A percentile compares a stretch with the other conserved stretches of the same genome.
Conservation (phyloP, 2,329 filamentous ascomycete species). For the Exophiala lecanii-corni region DNA sequence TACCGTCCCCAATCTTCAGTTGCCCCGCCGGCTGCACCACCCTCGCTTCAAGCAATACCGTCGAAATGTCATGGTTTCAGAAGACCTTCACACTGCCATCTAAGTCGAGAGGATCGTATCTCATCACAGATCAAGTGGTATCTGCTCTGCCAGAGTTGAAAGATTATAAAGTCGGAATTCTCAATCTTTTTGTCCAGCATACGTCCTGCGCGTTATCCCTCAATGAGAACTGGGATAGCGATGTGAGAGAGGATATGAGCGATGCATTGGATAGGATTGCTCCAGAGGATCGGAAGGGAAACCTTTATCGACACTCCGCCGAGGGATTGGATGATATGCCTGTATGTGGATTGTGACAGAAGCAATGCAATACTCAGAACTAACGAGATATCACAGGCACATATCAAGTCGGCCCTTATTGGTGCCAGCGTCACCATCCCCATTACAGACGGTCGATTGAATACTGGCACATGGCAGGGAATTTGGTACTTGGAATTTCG, state of each 20-base stretch:
- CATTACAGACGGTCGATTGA: slow-evolving; percentile 78
- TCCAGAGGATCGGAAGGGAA: slow-evolving; percentile 70
- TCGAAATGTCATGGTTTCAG: slow-evolving; percentile 63
- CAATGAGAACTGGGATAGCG: slow-evolving; percentile 85
- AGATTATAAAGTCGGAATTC: slow-evolving; percentile 75
- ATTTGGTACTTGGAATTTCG: slow-evolving; percentile 96
- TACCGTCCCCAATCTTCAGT: neutral
- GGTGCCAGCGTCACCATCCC: slow-evolving; percentile 88
- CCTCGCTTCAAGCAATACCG: neutral
- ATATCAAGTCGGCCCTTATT: slow-evolving; percentile 86
- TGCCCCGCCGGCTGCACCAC: slow-evolving; percentile 13
- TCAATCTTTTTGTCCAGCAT: slow-evolving; percentile 93
- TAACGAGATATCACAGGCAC: slow-evolving; percentile 52
- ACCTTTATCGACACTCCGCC: slow-evolving; percentile 77
- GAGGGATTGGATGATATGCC: slow-evolving; percentile 95
- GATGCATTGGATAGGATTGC: slow-evolving; percentile 88
- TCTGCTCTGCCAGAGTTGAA: slow-evolving; percentile 72
- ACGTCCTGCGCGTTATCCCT: slow-evolving; percentile 84
- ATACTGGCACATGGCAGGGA: slow-evolving; percentile 59
- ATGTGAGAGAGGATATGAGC: slow-evolving; percentile 90
- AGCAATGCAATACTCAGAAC: neutral
- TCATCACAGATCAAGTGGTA: slow-evolving; percentile 74
- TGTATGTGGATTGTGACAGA: slow-evolving; percentile 41
- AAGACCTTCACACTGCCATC: slow-evolving; percentile 77
- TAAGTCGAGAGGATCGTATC: slow-evolving; percentile 76